Evolutionary conservation across 805 yeast species (phyloP).

Genomic region (Schwanniomyces polymorphus): DNA sequence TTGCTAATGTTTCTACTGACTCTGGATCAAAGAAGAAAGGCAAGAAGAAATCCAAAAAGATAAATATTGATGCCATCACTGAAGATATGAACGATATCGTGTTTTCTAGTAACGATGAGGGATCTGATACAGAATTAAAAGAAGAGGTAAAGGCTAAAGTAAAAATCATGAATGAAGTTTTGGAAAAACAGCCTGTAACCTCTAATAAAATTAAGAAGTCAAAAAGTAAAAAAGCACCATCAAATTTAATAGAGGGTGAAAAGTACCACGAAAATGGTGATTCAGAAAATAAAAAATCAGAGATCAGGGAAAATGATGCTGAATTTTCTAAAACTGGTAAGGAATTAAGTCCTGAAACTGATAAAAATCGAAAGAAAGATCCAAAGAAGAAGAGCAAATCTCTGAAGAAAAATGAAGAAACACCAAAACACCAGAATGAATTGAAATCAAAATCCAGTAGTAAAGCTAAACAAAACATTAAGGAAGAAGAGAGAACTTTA

Average conservation of each 20-base stretch:
- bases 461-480: not conserved
- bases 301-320: not conserved
- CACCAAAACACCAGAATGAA: not conserved
- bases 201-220: not conserved
- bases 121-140: not conserved
- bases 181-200: not conserved
- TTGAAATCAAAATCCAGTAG: not conserved
- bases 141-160: not conserved
- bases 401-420: not conserved
- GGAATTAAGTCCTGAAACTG: not conserved
- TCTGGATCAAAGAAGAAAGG: not conserved
- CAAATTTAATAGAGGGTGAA: no score
- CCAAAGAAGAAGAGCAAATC: not conserved
- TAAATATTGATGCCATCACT: conserved; percentile 23
- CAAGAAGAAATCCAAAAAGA: conserved; percentile 8
- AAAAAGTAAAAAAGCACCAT: not conserved
- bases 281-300: not conserved
- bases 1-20: no score
- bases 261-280: not conserved
- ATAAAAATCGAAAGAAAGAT: not conserved
- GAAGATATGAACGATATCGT: conserved; percentile 24
- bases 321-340: no score
- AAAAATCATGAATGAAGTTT: not conserved
- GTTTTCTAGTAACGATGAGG: conserved; percentile 27
- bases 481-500: not conserved